A percentile compares a stretch with the other conserved stretches of the same genome.
Conservation (phyloP, 768 basidiomycete genomes). For the Amylocystis lapponica region DNA sequence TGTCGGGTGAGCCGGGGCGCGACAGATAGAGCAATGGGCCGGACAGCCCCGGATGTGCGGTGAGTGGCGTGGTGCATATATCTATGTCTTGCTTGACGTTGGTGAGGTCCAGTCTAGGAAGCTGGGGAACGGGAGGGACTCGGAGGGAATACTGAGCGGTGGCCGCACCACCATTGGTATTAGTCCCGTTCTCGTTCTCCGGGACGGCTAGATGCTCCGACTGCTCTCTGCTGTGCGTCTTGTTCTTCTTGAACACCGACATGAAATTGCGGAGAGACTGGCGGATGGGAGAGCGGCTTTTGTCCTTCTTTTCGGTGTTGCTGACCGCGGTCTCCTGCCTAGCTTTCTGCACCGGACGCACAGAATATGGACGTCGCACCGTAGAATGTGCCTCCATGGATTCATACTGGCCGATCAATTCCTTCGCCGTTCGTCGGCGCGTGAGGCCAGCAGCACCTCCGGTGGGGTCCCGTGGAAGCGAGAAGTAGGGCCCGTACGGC, state of each 20-base stretch:
- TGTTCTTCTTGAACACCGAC: conserved; percentile 52
- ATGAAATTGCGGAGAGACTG: conserved; percentile 61
- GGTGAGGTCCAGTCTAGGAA: too few relatives aligned
- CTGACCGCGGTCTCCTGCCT: neutral
- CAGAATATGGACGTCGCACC: conserved; percentile 3
- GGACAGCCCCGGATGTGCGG: conserved; percentile 14
- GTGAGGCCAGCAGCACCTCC: neutral
- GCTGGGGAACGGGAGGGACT: conserved; percentile 1
- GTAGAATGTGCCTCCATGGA: conserved; percentile 27
- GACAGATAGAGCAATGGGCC: conserved; percentile 48
- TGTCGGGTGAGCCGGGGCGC: conserved; percentile 16
- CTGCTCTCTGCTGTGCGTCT: conserved; percentile 18
- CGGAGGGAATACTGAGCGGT: neutral
- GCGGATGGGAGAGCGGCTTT: conserved; percentile 48
- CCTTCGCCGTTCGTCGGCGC: conserved; percentile 36
- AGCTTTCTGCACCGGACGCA: neutral
- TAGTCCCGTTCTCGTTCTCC: neutral
- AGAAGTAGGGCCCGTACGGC: conserved; percentile 13
- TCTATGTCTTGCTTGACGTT: conserved; percentile 8
- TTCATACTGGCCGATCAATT: conserved; percentile 50
- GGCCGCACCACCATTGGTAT: neutral
- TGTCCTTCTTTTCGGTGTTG: conserved; percentile 31
- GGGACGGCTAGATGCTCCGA: conserved; percentile 6
- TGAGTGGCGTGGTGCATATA: conserved; percentile 19
- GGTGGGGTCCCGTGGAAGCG: conserved; percentile 6